Evolutionary conservation across 2,329 filamentous ascomycete species (phyloP).

Genomic region (Fusarium nurragi): DNA sequence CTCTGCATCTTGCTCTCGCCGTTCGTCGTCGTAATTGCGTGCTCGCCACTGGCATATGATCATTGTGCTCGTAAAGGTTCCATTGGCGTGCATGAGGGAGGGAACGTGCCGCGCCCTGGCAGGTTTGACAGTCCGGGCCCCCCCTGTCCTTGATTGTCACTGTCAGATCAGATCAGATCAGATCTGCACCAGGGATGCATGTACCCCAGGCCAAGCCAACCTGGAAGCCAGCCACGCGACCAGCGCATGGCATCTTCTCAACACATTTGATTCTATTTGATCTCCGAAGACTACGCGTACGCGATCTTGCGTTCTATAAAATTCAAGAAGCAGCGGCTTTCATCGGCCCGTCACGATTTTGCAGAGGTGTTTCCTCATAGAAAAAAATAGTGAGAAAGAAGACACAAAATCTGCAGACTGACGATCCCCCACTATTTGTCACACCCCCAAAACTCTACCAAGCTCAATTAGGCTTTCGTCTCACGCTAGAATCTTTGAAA

Average conservation of each 20-base stretch:
- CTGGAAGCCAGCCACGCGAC: conserved; percentile 14
- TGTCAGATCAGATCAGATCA: conserved; percentile 13
- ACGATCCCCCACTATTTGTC: conserved; percentile 25
- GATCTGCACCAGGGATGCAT: conserved; percentile 29
- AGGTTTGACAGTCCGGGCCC: conserved; percentile 34
- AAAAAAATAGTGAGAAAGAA: not conserved
- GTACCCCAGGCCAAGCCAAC: conserved; percentile 9
- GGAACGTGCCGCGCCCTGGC: conserved; percentile 31
- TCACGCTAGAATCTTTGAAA: conserved; percentile 42
- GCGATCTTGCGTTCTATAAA: not conserved
- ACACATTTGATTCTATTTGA: not conserved
- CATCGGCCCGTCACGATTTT: not conserved
- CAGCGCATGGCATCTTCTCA: not conserved
- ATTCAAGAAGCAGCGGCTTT: not conserved
- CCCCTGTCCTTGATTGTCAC: conserved; percentile 17
- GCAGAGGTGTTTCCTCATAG: not conserved
- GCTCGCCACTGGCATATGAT: not conserved
- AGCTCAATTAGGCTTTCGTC: conserved; percentile 21
- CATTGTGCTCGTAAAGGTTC: not conserved
- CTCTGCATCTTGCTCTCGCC: conserved; percentile 1
- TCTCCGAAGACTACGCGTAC: not conserved
- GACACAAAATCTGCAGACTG: not conserved
- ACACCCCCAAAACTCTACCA: not conserved
- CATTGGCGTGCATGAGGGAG: conserved; percentile 16
- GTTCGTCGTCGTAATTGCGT: not conserved